phyloP scores from a whole-genome alignment of 2,329 filamentous ascomycete species.

The Hymenoscyphus fructigenus region DNA sequence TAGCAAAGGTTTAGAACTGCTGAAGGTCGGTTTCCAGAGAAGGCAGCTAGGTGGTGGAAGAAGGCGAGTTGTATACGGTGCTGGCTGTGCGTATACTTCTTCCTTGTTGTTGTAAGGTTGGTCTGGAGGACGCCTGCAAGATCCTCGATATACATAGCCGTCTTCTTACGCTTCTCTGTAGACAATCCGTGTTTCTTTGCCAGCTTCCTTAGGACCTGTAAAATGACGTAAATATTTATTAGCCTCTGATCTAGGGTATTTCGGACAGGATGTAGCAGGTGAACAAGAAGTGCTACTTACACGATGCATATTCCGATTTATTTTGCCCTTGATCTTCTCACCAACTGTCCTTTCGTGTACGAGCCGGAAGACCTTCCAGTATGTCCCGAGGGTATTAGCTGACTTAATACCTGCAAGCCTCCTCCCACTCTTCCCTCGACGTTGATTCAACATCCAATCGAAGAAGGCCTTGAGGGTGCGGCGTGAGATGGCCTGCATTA shows the following conservation, averaged over 20 bases:
- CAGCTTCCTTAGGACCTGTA: constrained; percentile 28
- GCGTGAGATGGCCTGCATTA: constrained; percentile 2
- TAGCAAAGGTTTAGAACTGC: constrained; percentile 23
- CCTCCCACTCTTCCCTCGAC: constrained; percentile 12
- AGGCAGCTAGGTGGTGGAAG: constrained; percentile 19
- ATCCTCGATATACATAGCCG: constrained; percentile 11
- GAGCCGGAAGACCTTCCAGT: constrained; percentile 34
- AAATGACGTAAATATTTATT: constrained; percentile 14
- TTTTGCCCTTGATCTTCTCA: constrained; percentile 24
- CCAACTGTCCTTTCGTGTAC: constrained; percentile 28
- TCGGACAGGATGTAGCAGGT: constrained; percentile 13
- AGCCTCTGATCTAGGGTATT: constrained; percentile 18
- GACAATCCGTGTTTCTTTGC: constrained; percentile 28
- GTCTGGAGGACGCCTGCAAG: constrained; percentile 22
- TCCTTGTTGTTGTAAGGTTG: constrained; percentile 32
- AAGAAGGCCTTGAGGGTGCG: constrained; percentile 7
- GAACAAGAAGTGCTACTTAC: constrained; percentile 20
- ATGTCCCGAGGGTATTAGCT: constrained; percentile 30
- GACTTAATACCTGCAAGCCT: constrained; percentile 16
- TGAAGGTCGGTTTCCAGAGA: constrained; percentile 21
- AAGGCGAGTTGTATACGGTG: constrained; percentile 24
- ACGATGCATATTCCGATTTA: constrained; percentile 23
- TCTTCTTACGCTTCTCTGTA: constrained; percentile 7
- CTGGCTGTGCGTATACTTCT: constrained; percentile 30
- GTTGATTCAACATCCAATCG: constrained; percentile 7